Base-by-base conservation (phyloP, 306 rosid species). In the Cercis canadensis region DNA sequence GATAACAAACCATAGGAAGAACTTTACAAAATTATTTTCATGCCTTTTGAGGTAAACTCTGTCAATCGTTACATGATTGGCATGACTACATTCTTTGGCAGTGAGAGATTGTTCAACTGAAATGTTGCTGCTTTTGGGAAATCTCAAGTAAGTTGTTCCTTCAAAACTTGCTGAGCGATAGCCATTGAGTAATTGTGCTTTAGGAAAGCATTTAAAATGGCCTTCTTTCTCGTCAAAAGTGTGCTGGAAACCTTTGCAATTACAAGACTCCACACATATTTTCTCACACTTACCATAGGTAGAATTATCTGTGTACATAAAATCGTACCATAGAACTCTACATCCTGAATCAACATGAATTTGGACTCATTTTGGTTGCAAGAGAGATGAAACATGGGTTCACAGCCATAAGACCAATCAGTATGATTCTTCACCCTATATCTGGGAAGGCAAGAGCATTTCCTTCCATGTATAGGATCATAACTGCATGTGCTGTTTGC, bases 381-480 rank as follows among this genome's bases (percentile, higher is more conserved):
- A 24, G 74, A 24, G 43, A 47, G 50, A 14, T 57, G 33, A 14
- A 70, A 70, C 10, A 44, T 39, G 1, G 74, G 53, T 43, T 65
- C 69, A 18, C 82, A 78, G 11, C 82, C 82, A 17, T 40, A 32
- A 14, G 70, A 50, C 74, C 82, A 78, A 19, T 72, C 74, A 0
- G 15, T 31, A 4, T 18, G 15, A n/a, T 71, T 65, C 8, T 37
- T 18, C 52, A 65, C 34, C 8, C 53, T 58, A 17, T 11, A 58
- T 7, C 82, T 78, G 3, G 62, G 62, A 9, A 72, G 17, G 32
- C 82, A 65, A 7, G 62, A 56, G 17, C 81, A 77, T 36, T 37
- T 70, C 40, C 81, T 63, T 0, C 76, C 73, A 0, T 4, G 15
- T 17, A 34, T n/a, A 31, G 52, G 44, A 46, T 16, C 36, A 21